Base-by-base conservation (phyloP, 2,329 filamentous ascomycete genomes). In the Acephala macrosclerotiorum region DNA sequence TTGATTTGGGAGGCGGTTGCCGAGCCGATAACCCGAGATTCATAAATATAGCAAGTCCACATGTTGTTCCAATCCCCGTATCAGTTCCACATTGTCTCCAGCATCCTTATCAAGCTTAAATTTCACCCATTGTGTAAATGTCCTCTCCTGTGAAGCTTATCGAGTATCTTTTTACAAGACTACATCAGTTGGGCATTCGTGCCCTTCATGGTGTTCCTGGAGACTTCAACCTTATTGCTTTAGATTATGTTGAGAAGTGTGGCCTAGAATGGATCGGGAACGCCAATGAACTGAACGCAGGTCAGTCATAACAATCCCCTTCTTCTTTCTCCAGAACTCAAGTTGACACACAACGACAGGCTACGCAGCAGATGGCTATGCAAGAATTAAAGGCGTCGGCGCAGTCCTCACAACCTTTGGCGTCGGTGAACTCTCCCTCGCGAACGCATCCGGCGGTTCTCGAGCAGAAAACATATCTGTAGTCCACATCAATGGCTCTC, bases 291-390 rank as follows among this genome's bases (percentile, higher is more conserved):
- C 64, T 68, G 29, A 70, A 68, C 49, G 64, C 58, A 2, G 63
- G 62, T 56, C 26, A 35, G 55, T 55, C 20, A 12, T n/a, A n/a
- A n/a, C n/a, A n/a, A n/a, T 60, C 7, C 22, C 33, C 20, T 25
- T 14, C 56, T 25, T 7, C 26, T 6, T 25, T 45, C 22, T 11
- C 20, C 1, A 16, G 1, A 25, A 5, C 6, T 2, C 4, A 49
- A 22, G 20, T 55, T 53, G 14, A 33, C 26, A 33, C 16, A 3
- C 20, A 18, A 51, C 42, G 14, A 35, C 74, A 85, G 89, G 88
- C 25, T 93, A 93, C 73, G 90, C 91, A 35, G 89, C 91, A n/a
- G 91, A 93, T 78, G 91, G 91, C 25, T 93, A 93, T 75, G 89
- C 90, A 60, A 85, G 91, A 64, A 83, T 91, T 65, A 90, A 89